Evolutionary conservation across 192 early-diverging fungal genomes (phyloP).

Genomic region (Spizellomyces punctatus): DNA sequence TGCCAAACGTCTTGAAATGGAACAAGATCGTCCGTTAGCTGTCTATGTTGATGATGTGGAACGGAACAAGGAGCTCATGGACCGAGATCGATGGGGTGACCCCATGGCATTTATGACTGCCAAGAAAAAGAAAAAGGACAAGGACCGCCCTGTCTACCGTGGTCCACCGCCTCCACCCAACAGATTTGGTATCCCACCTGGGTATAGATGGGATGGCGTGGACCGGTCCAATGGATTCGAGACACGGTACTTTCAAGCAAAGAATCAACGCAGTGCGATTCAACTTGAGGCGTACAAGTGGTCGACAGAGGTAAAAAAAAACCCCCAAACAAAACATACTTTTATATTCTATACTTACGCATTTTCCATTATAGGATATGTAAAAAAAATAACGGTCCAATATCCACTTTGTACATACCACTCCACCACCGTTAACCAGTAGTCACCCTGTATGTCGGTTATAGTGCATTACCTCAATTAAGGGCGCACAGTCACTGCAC

Average conservation of each 20-base stretch:
- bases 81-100: constrained; percentile 68
- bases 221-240: constrained; percentile 81
- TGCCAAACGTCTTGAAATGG: constrained; percentile 34
- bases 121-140: constrained; percentile 39
- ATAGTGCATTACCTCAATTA: too few relatives aligned
- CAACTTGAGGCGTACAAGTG: constrained; percentile 50
- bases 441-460: too few relatives aligned
- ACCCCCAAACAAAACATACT: too few relatives aligned
- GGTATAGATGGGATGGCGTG: constrained; percentile 80
- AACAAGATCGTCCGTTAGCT: constrained; percentile 44
- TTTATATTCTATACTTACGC: too few relatives aligned
- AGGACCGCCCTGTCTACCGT: constrained; percentile 38
- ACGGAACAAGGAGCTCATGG: constrained; percentile 53
- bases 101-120: constrained; percentile 58
- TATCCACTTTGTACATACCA: too few relatives aligned
- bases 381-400: too few relatives aligned
- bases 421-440: too few relatives aligned
- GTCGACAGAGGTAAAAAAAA: constrained; percentile 46
- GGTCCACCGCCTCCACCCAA: constrained; percentile 67
- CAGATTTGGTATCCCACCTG: constrained; percentile 70
- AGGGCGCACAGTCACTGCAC: too few relatives aligned
- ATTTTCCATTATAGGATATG: too few relatives aligned
- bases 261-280: constrained; percentile 24
- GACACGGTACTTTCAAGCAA: constrained; percentile 44
- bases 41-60: constrained; percentile 50